Base-by-base conservation (phyloP, 208 protist species). In the Leishmania gerbilli region DNA sequence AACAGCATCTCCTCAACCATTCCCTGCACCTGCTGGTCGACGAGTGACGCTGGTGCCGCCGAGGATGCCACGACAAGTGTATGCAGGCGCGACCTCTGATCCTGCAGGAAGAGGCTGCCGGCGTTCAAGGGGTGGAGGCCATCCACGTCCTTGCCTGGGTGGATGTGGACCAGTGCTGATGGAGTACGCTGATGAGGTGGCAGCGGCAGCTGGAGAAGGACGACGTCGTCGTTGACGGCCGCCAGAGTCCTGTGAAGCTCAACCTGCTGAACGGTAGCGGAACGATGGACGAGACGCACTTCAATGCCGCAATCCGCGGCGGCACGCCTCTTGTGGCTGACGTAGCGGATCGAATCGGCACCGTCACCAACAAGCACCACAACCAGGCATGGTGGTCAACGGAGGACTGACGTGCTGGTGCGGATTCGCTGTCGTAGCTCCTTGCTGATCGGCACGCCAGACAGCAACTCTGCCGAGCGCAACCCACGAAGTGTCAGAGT, bases 161-260 rank as follows among this genome's bases (percentile, higher is more conserved):
- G 82, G 45, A 98, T 94, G 74, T 90, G 83, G 31, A 90, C 88
- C 17, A 97, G 79, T 9, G 88, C 89, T 1, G 80, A 80, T 24
- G 88, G 80, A 24, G 97, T 95, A 76, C 98, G 86, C 24, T 99
- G 92, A 77, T 99, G 97, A 4, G 80, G 79, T 5, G 98, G 98
- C 40, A 99, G 88, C 4, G 98, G 98, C 56, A 99, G 89, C 90
- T 99, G 98, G 27, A 99, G 91, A 15, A 99, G 80, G 42, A 98
- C 94, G 0, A 82, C 71, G 76, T 91, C 80, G 34, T 47, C 84
- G 75, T 89, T 90, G 40, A 92, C 80, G 3, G 68, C 51, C 6
- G 79, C 84, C 45, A 95, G 83, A 42, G 84, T 79, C 17, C 77
- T 72, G 80, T 95, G 87, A 45, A 92, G 79, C 51, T 82, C 80